Evolutionary conservation across 2,329 filamentous ascomycete species (phyloP), one percentile per base, ranked within the genome.

Genomic region (Pseudogymnoascus sp.): DNA sequence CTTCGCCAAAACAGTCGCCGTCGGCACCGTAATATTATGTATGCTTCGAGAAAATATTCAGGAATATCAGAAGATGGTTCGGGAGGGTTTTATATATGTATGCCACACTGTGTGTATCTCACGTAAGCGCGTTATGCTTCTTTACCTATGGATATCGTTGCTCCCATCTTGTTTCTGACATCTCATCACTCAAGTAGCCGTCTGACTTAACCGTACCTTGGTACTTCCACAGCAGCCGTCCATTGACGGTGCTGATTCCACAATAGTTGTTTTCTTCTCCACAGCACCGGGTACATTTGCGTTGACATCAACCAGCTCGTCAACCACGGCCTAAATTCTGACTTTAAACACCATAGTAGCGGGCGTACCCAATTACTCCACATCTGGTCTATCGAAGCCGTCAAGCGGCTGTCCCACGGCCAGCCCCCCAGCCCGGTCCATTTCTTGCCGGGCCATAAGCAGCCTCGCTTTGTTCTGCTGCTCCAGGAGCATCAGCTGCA

Each of bases 11-110:
- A 31, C 24, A 31, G 46, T 33, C 8, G 28, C 16, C 28, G 16
- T 33, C 50, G 11, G 28, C 50, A 56, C 50, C 26, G 50, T 56
- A 56, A 56, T n/a, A 56, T 56, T 56, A 56, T 56, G 28, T 56
- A 19, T 33, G 28, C 28, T 6, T 10, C 50, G 28, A 56, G 33
- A 11, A 12, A 22, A 33, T 33, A 10, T 33, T 33, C 10, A 19
- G 12, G 6, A 33, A 56, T 56, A 33, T 11, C 11, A 56, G 2
- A 19, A 12, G 4, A 11, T 56, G 46, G 12, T 19, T 33, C 26
- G 8, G 5, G 10, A 22, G 28, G 10, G n/a, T 33, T 33, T 33
- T 33, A 33, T 56, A 53, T n/a, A 14, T 31, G 8, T 41, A 41
- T 24, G 7, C n/a, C 3, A 33, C 14, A 33, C 2, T 33, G 28